Percentiles rank a stretch among this genome's conserved stretches.
Evolutionary conservation across 2,329 filamentous ascomycete genomes (phyloP).

Genomic region (Elsinoe perseae): DNA sequence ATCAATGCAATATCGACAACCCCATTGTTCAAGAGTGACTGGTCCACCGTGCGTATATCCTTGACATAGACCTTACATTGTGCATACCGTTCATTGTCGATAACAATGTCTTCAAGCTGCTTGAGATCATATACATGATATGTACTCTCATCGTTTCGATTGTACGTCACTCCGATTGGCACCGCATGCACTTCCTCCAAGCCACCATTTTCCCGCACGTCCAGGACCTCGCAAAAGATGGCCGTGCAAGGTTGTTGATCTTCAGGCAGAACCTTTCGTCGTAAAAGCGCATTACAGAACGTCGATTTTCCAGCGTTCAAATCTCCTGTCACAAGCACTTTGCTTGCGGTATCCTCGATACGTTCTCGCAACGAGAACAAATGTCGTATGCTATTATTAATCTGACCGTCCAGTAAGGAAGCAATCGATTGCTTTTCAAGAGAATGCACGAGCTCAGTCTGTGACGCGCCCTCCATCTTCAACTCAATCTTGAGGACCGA

Average conservation of each 20-base stretch:
- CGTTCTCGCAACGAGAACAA: conserved; percentile 77
- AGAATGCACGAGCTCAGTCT: conserved; percentile 87
- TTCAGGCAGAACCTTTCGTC: conserved; percentile 86
- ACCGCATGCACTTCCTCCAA: conserved; percentile 95
- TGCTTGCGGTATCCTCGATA: conserved; percentile 95
- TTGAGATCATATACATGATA: conserved; percentile 76
- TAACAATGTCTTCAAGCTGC: conserved; percentile 80
- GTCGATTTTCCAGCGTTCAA: conserved; percentile 97
- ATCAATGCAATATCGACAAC: conserved; percentile 97
- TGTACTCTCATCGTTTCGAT: conserved; percentile 85
- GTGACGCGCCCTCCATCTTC: conserved; percentile 77
- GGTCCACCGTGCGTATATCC: conserved; percentile 79
- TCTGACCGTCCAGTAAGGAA: conserved; percentile 84
- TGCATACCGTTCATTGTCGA: conserved; percentile 78
- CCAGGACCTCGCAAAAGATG: conserved; percentile 95
- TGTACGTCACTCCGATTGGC: conserved; percentile 69
- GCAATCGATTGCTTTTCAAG: conserved; percentile 88
- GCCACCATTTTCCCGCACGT: conserved; percentile 81
- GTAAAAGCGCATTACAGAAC: conserved; percentile 93
- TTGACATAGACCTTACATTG: conserved; percentile 97
- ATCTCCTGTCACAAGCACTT: conserved; percentile 91
- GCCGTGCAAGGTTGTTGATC: conserved; percentile 97
- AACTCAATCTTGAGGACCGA: conserved; percentile 91
- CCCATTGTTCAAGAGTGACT: conserved; percentile 92
- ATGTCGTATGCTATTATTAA: conserved; percentile 87